Evolutionary conservation across 2,329 filamentous ascomycete species (phyloP).

Genomic region (Diaporthe citrichinensis): DNA sequence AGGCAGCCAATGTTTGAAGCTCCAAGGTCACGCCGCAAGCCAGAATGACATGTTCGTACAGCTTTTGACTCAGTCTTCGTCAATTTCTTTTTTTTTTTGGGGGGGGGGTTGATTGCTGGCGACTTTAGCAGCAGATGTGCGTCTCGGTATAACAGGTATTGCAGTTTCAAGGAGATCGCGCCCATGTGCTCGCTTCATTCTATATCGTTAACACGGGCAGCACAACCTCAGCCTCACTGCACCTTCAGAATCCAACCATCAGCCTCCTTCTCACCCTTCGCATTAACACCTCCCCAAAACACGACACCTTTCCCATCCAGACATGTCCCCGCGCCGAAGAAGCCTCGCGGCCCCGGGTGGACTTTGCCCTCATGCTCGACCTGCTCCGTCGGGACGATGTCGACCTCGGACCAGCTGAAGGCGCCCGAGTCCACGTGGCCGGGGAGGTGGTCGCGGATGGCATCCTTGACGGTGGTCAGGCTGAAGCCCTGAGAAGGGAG

Average conservation of each 20-base stretch:
- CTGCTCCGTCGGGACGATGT: constrained; percentile 60
- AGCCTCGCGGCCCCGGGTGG: constrained; percentile 56
- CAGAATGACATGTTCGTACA: neutral
- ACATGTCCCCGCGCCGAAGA: constrained; percentile 57
- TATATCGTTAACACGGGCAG: neutral
- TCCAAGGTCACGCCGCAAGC: neutral
- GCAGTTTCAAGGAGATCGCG: neutral
- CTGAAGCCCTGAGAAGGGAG: constrained; percentile 61
- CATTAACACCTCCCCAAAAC: constrained; percentile 67
- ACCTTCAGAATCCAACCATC: constrained; percentile 57
- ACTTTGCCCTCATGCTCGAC: constrained; percentile 58
- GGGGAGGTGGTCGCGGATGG: constrained; percentile 59
- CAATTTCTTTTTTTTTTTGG: too few species aligned
- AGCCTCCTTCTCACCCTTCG: constrained; percentile 54
- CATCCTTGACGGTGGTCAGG: constrained; percentile 65
- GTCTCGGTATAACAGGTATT: neutral
- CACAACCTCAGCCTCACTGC: constrained; percentile 9
- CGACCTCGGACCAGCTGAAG: constrained; percentile 64
- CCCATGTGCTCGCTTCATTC: neutral
- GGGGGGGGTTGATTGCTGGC: neutral
- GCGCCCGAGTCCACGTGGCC: constrained; percentile 58
- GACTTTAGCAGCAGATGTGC: neutral
- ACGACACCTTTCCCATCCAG: constrained; percentile 62
- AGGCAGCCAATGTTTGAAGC: neutral
- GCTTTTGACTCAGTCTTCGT: neutral